Base-by-base conservation (phyloP, 805 yeast genomes). In the Lipomyces spencermartinsiae region DNA sequence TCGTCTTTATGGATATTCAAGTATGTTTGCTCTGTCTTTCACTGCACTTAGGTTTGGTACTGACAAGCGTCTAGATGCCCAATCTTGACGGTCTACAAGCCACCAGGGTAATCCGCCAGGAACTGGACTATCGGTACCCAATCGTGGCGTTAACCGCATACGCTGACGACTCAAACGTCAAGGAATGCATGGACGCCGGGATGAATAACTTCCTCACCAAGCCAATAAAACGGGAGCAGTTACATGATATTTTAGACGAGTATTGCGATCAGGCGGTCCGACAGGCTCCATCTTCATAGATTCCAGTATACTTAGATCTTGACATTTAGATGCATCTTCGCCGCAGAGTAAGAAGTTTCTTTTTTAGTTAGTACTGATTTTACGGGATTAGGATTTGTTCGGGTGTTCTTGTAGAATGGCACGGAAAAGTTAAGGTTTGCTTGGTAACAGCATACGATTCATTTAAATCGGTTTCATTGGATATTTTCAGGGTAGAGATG, bases 1-100 rank as follows among this genome's bases (percentile, higher is more conserved):
- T 94, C 63, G 86, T 95, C 1, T 91, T 94, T 76, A 94, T 94
- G 99, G 99, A 94, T 78, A 96, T 94, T 62, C 98, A 94, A 63
- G 69, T 66, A 46, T 6, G 66, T 55, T 31, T 33, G 10, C 10
- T 10, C 29, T 8, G 16, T 22, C 19, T 25, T 37, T 51, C 7
- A 29, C 37, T 34, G 12, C 16, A 19, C 8, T 10, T 12, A 2
- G 14, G 4, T 25, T 14, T 33, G 49, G 10, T 16, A 29, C 62
- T 57, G 46, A 60, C 57, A 10, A 14, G 8, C 1, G 22, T 31
- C 7, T 53, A 66, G 79, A 94, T 93, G 98, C 98, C 98, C 4
- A 89, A 87, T 74, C 83, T 93, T 72, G 98, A 94, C 77, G 99
- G 99, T 2, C 80, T 93, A 37, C 82, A 87, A 33, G 97, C 98